Base-by-base conservation (phyloP, 305 asterid genomes). In the Fraxinus dipetala region DNA sequence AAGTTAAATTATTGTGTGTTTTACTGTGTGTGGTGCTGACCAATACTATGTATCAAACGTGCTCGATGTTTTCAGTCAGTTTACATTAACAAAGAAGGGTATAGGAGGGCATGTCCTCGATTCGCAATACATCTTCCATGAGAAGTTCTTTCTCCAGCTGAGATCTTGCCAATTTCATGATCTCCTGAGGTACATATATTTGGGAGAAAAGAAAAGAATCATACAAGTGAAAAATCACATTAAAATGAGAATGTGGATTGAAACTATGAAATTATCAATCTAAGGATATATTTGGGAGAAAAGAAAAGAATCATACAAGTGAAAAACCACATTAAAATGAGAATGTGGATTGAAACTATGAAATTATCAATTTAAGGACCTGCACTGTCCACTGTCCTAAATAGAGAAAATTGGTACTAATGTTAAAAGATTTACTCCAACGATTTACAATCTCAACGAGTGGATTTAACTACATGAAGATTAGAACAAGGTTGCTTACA, bases 61-160 rank as follows among this genome's bases (percentile, higher is more conserved):
- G 40, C 3, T 70, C 16, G 20, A 5, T 16, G 61, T 78, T 31
- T 78, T 51, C 24, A 65, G 83, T 81, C n/a, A 85, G 54, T 38
- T 70, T 65, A 32, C 36, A 76, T 88, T 79, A 93, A 56, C 67
- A 85, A 56, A 93, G 90, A 82, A 93, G 97, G 86, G 75, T 79
- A 78, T 83, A 93, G 22, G 97, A 93, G 80, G 98, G 98, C 97
- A 93, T 91, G 83, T 93, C 97, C 80, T 93, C 94, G 0, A 93
- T 90, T 79, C 91, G 77, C 9, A 89, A 32, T 22, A 93, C 97
- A 79, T 91, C 93, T 18, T 88, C 97, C 93, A 91, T 86, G 61
- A 93, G 74, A 79, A 93, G 88, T 80, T 93, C 97, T 81, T 85
- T 91, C 88, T 93, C 97, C 87, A 92, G 88, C 82, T 89, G 97